A percentile compares a stretch with the other conserved stretches of the same genome.
These are phyloP conservation scores for Backusella tuberculispora DNA, from an alignment of 192 early-diverging fungal genomes.

Conservation along the genomic window DNA sequence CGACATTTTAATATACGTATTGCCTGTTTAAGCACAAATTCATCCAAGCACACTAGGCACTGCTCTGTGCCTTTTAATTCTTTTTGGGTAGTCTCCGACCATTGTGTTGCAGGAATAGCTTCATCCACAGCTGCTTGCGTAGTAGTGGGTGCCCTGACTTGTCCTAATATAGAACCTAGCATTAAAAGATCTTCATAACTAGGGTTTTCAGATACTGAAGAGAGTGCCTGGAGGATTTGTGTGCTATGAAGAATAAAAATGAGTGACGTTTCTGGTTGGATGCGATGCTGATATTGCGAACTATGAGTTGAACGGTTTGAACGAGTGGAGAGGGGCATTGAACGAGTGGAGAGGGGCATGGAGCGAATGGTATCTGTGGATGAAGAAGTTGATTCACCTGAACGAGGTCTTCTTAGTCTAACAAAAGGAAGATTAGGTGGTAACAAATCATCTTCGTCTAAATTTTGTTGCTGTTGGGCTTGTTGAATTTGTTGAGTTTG, in stretches of 20 bases:
- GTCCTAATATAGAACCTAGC: conserved; percentile 28
- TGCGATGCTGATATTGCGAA: conserved; percentile 39
- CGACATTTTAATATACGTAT: conserved; percentile 54
- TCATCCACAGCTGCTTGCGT: conserved; percentile 31
- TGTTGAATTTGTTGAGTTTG: conserved; percentile 11
- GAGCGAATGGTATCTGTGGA: conserved; percentile 33
- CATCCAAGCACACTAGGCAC: conserved; percentile 57
- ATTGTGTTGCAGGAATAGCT: conserved; percentile 15
- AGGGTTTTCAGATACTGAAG: conserved; percentile 25
- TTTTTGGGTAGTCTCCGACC: conserved; percentile 25
- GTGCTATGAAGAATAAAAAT: not conserved
- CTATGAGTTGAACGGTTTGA: conserved; percentile 3
- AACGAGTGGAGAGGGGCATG: conserved; percentile 26
- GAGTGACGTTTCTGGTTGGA: conserved; percentile 14
- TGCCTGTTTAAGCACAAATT: conserved; percentile 52
- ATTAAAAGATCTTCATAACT: conserved; percentile 41
- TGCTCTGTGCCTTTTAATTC: conserved; percentile 31
- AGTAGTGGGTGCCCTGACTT: conserved; percentile 24
- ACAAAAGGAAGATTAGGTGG: conserved; percentile 8
- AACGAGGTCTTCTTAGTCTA: conserved; percentile 21
- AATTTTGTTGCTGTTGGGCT: not conserved
- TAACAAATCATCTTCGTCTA: not conserved
- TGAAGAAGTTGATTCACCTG: conserved; percentile 31
- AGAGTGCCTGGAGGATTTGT: not conserved
- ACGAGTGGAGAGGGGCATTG: conserved; percentile 21